These are phyloP conservation scores for Trichoderma sp. DNA, from an alignment of 2,329 filamentous ascomycete genomes.

Conservation along the genomic window DNA sequence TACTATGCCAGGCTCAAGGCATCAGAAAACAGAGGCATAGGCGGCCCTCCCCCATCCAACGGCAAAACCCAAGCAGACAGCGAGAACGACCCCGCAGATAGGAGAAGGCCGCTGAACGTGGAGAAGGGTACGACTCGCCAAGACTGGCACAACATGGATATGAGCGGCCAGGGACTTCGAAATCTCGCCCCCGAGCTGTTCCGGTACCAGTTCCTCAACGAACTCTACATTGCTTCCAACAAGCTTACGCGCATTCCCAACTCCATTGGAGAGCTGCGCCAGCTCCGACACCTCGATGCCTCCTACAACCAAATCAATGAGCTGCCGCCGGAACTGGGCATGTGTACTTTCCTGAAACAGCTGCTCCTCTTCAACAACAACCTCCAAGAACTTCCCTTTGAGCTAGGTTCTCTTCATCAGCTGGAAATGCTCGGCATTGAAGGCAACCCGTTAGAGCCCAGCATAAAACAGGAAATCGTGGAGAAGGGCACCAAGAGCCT, in stretches of 20 bases:
- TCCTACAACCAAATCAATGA: constrained; percentile 84
- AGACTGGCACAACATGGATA: constrained; percentile 90
- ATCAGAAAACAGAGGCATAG: constrained; percentile 67
- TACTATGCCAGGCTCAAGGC: constrained; percentile 74
- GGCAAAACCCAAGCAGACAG: constrained; percentile 51
- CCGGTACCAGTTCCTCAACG: constrained; percentile 83
- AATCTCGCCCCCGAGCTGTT: constrained; percentile 80
- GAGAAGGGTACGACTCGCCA: constrained; percentile 69
- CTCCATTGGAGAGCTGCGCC: constrained; percentile 78
- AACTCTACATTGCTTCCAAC: constrained; percentile 93
- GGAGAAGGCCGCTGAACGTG: constrained; percentile 64
- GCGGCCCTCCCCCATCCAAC: constrained; percentile 53
- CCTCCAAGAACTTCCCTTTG: constrained; percentile 77
- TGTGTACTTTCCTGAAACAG: constrained; percentile 90
- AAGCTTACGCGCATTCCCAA: constrained; percentile 79
- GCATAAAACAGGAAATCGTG: constrained; percentile 78
- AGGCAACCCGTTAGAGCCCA: constrained; percentile 80
- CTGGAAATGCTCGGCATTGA: constrained; percentile 89
- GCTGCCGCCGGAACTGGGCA: constrained; percentile 88
- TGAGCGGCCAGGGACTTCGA: constrained; percentile 92
- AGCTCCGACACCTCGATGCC: constrained; percentile 79
- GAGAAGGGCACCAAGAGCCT: constrained; percentile 85
- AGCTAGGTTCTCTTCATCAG: constrained; percentile 85
- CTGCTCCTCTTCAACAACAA: constrained; percentile 89
- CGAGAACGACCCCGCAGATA: constrained; percentile 58